Base-by-base conservation (phyloP, 495 filamentous ascomycete species). In the Pyrenula aspistea region DNA sequence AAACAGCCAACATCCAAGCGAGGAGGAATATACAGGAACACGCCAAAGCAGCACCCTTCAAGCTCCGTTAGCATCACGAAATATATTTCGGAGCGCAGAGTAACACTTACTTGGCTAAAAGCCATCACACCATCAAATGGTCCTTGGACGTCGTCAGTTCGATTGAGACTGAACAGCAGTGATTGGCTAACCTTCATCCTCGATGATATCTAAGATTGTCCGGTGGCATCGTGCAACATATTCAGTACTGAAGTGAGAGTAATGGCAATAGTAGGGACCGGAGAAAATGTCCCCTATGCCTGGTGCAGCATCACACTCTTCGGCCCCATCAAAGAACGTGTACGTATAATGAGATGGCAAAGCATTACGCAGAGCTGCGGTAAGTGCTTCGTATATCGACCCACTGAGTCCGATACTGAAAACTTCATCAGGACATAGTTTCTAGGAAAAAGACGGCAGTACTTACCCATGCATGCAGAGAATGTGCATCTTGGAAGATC, bases 91-190 rank as follows among this genome's bases (percentile, higher is more conserved):
- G 15, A 42, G 31, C 8, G 31, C 31, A 42, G 15, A 15, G 31
- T 42, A 4, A 8, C 31, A 42, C 31, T 4, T 42, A 15, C 82
- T 53, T 86, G 80, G 4, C 79, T 82, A 62, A 83, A 86, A 59
- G 72, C 72, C 59, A 85, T 65, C 10, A 85, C 73, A 19, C 73
- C 73, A 60, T 86, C 84, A 67, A 80, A 86, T 1, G 81, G 81
- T 0, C 81, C 83, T 42, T 4, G 8, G 31, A 15, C 4, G 31
- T 42, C 15, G 31, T 42, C 31, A 42, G 31, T 15, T 4, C 31
- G 31, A 15, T 15, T 4, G 31, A 42, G 8, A 42, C 31, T 8
- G 15, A 4, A 42, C 15, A 42, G 8, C 8, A 15, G 15, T 42
- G 15, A 15, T 42, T 15, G 8, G 31, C 31, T 15, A 42, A 42